Base-by-base conservation (phyloP, 768 basidiomycete species). In the Mycena indigotica region DNA sequence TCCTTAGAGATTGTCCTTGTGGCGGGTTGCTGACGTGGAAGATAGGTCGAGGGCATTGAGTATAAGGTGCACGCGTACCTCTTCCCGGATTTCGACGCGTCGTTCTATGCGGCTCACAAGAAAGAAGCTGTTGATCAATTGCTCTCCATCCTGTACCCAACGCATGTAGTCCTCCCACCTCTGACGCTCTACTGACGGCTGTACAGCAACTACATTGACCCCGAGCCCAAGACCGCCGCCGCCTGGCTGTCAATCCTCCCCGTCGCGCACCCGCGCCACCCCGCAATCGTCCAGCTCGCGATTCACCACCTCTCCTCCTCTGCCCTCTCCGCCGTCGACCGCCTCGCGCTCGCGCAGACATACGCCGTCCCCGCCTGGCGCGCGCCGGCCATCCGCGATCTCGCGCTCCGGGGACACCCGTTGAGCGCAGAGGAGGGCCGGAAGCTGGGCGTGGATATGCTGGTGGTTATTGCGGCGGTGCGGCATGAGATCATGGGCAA, bases 71-170 rank as follows among this genome's bases (percentile, higher is more conserved):
- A 77, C 25, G 54, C 66, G 0, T 55, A 67, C 13, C 72, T 75
- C 21, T 75, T 77, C 13, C 65, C 70, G 2, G 50, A 41, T 29
- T 62, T 62, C 29, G 17, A 24, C 57, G 28, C 53, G 52, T 68
- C 66, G 8, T 56, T 70, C 10, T 57, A 63, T 52, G 44, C 72
- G n/a, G 56, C 62, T 3, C 69, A 81, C 45, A 77, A 78, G 12
- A 76, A 79, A 76, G 65, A 60, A 28, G 73, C 72, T 40, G 72
- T 75, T 50, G 72, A 75, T 45, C 62, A 68, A 4, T 61, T 74
- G 38, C 62, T 75, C 15, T 65, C 67, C 4, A 61, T 75, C 19
- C 67, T 74, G 52, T 73, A 74, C 56, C 74, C 74, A n/a, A 57
- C 57, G 74, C 73, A 38, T 51, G 73, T 69, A 29, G 26, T 51